These are phyloP conservation scores for Cladosporium austrohemisphaericum DNA, from an alignment of 2,329 filamentous ascomycete species.

Conservation along the genomic window DNA sequence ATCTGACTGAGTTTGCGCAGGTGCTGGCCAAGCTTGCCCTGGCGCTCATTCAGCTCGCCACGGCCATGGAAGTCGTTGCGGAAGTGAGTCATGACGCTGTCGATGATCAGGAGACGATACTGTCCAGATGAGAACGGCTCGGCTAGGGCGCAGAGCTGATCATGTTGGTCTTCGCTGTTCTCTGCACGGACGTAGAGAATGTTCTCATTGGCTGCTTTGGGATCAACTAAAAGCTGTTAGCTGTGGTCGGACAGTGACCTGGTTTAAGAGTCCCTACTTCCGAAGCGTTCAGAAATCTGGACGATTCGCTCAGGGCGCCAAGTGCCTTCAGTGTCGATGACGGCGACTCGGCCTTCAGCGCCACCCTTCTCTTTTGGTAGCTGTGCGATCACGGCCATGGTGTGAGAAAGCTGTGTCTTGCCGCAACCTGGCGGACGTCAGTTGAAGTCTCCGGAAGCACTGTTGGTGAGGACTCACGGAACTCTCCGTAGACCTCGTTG, in stretches of 20 bases:
- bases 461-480: slow-evolving; percentile 32
- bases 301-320: slow-evolving; percentile 64
- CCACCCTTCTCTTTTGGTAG: slow-evolving; percentile 57
- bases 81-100: slow-evolving; percentile 68
- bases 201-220: slow-evolving; percentile 59
- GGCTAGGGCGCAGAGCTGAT: slow-evolving; percentile 59
- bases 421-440: slow-evolving; percentile 45
- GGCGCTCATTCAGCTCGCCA: slow-evolving; percentile 64
- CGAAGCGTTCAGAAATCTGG: slow-evolving; percentile 65
- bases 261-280: slow-evolving; percentile 33
- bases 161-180: slow-evolving; percentile 65
- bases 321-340: slow-evolving; percentile 63
- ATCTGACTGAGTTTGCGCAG: slow-evolving; percentile 61
- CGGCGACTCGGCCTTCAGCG: slow-evolving; percentile 65
- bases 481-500: slow-evolving; percentile 61
- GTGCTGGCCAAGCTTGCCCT: slow-evolving; percentile 65
- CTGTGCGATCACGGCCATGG: slow-evolving; percentile 63
- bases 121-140: slow-evolving; percentile 60
- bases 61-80: slow-evolving; percentile 64
- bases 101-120: slow-evolving; percentile 64
- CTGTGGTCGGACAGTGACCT: background rate
- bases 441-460: slow-evolving; percentile 14
- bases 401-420: slow-evolving; percentile 67
- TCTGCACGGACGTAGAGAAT: slow-evolving; percentile 62
- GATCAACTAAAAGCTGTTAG: slow-evolving; percentile 44